Base-by-base conservation (phyloP, 2,329 filamentous ascomycete genomes). In the Alternaria rosae region DNA sequence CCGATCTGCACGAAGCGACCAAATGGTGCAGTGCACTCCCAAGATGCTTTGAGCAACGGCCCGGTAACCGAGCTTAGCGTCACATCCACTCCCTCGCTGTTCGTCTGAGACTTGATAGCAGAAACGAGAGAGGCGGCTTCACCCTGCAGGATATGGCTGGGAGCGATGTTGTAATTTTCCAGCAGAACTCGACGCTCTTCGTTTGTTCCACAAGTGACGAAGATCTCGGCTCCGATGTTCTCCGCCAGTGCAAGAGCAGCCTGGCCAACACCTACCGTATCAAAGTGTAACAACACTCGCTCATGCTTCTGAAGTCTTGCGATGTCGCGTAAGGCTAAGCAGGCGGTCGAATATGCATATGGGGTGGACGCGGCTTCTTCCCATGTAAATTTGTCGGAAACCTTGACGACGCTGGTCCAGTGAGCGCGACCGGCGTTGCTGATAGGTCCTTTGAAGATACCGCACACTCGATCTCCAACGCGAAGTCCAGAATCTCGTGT, bases 381-480 rank as follows among this genome's bases (percentile, higher is more conserved):
- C 30, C 30, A 48, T 26, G 54, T 38, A 26, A 56, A 28, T 15
- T 30, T 12, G 11, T 57, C 11, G 30, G 54, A 32, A 17, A 57
- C 32, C n/a, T 21, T 42, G n/a, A 28, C 21, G 8, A 42, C 23
- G 23, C 25, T 42, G 28, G 28, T 50, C 21, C 30, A 57, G 9
- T 26, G 43, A 21, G 44, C 30, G 21, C 21, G 30, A 30, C 42
- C n/a, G 20, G 43, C 21, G 43, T 48, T 56, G 28, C 28, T 38
- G n/a, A 48, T 38, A 6, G 42, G 23, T 13, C 54, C 54, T 38
- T 26, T 23, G 43, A 47, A 47, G n/a, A 48, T 38, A 12, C 54
- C 54, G 28, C 54, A 56, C 21, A 56, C 54, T 48, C 43, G 54
- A 20, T 56, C 54, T 12, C 54, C 54, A 17, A 56, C 43, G 11